Conservation (phyloP, 257 asterid genomes). For the Primulina eburnea region DNA sequence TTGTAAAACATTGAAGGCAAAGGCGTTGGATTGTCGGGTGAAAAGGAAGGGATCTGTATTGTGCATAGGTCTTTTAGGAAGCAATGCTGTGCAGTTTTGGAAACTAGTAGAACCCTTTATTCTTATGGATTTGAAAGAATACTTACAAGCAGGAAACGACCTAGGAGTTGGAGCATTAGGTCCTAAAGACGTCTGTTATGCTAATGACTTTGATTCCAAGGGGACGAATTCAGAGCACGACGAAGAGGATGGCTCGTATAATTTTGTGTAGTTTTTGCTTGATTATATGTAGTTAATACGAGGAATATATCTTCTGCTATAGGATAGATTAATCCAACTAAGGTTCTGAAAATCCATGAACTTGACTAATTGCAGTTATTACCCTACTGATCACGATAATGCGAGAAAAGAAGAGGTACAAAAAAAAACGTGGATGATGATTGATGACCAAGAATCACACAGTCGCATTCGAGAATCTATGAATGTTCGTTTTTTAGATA, state of each 20-base stretch:
- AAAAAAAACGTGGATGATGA: too few relatives aligned
- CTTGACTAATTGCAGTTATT: too few relatives aligned
- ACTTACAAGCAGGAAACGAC: slow-evolving; percentile 37
- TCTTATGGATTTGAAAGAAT: slow-evolving; percentile 56
- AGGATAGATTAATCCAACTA: too few relatives aligned
- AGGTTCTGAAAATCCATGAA: too few relatives aligned
- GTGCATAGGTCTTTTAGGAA: slow-evolving; percentile 87
- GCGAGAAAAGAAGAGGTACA: too few relatives aligned
- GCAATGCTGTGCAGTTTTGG: slow-evolving; percentile 61
- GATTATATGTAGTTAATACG: not conserved
- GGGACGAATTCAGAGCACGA: slow-evolving; percentile 32
- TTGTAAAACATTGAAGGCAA: slow-evolving; percentile 46
- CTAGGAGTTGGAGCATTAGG: slow-evolving; percentile 30
- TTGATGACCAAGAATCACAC: not conserved
- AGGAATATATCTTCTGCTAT: not conserved
- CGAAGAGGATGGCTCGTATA: slow-evolving; percentile 26
- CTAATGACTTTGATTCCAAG: slow-evolving; percentile 36
- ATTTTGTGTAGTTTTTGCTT: not conserved
- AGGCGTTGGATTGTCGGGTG: too few relatives aligned
- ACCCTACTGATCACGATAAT: too few relatives aligned
- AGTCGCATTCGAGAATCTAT: not conserved
- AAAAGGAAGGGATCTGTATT: slow-evolving; percentile 56
- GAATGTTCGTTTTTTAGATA: not conserved
- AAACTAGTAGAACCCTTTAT: slow-evolving; percentile 60
- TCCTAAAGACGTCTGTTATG: slow-evolving; percentile 24